Evolutionary conservation across 352 stramenopile genomes (phyloP).

Genomic region (Phytophthora aleatoria): DNA sequence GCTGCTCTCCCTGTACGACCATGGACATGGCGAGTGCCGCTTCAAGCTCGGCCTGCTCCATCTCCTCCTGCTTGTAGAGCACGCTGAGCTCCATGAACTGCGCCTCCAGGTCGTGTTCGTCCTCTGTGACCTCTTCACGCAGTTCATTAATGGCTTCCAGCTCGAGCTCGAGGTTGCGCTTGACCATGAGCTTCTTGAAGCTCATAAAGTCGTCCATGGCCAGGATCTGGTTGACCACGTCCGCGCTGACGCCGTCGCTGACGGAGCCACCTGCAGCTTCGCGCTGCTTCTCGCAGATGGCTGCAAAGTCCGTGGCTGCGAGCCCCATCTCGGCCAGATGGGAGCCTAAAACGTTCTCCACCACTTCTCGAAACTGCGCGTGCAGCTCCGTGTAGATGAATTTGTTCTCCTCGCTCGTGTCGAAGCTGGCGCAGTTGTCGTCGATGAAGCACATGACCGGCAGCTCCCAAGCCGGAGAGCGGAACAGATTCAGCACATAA

Average conservation of each 20-base stretch:
- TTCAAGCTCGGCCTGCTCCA: slow-evolving; percentile 84
- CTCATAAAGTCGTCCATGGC: slow-evolving; percentile 92
- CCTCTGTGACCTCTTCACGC: slow-evolving; percentile 53
- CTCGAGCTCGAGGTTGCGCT: slow-evolving; percentile 91
- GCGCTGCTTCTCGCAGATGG: slow-evolving; percentile 76
- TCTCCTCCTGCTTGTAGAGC: slow-evolving; percentile 87
- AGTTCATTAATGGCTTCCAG: slow-evolving; percentile 87
- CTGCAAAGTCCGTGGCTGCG: slow-evolving; percentile 78
- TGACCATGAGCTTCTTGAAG: slow-evolving; percentile 94
- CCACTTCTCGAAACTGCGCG: slow-evolving; percentile 77
- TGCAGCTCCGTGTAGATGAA: slow-evolving; percentile 89
- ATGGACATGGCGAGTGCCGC: slow-evolving; percentile 79
- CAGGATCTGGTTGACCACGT: slow-evolving; percentile 88
- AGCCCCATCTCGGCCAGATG: slow-evolving; percentile 89
- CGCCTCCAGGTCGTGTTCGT: slow-evolving; percentile 52
- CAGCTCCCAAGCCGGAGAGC: slow-evolving; percentile 87
- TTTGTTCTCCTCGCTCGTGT: slow-evolving; percentile 91
- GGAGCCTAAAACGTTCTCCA: slow-evolving; percentile 77
- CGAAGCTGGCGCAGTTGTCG: slow-evolving; percentile 88
- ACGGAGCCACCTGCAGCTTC: slow-evolving; percentile 34
- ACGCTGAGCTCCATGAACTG: slow-evolving; percentile 88
- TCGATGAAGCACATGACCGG: slow-evolving; percentile 91
- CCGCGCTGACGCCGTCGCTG: slow-evolving; percentile 51
- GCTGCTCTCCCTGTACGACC: slow-evolving; percentile 70
- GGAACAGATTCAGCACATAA: slow-evolving; percentile 88